phyloP scores from a whole-genome alignment of 2,329 filamentous ascomycete species.

The Venturia carpophila region DNA sequence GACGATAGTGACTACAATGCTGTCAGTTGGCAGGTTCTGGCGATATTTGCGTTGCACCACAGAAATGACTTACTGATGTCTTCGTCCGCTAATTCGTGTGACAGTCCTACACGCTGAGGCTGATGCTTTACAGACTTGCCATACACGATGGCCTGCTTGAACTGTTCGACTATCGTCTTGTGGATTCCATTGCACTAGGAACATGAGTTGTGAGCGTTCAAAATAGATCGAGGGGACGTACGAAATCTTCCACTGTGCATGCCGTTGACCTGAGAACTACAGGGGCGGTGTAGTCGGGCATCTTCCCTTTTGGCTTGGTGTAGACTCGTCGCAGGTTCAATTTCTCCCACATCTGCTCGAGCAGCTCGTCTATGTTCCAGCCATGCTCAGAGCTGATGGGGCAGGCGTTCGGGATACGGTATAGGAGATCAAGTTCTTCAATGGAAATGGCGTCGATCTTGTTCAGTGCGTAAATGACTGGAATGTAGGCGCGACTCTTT shows the following conservation, averaged over 20 bases:
- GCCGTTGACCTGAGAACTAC: slow-evolving; percentile 77
- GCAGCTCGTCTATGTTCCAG: slow-evolving; percentile 94
- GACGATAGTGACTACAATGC: slow-evolving; percentile 35
- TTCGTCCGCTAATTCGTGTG: slow-evolving; percentile 88
- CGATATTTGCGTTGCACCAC: slow-evolving; percentile 3
- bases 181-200: slow-evolving; percentile 90
- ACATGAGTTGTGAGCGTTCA: slow-evolving; percentile 19
- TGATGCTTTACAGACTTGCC: slow-evolving; percentile 98
- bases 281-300: slow-evolving; percentile 85
- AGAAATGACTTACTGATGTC: slow-evolving; percentile 68
- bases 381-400: slow-evolving; percentile 92
- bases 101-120: slow-evolving; percentile 85
- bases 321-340: slow-evolving; percentile 86
- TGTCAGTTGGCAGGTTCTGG: not conserved
- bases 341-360: slow-evolving; percentile 99
- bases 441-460: slow-evolving; percentile 99
- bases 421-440: slow-evolving; percentile 90
- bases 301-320: slow-evolving; percentile 93
- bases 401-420: slow-evolving; percentile 92
- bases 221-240: slow-evolving; percentile 45
- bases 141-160: slow-evolving; percentile 92
- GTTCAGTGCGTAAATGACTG: slow-evolving; percentile 98
- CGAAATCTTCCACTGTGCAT: slow-evolving; percentile 94
- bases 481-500: slow-evolving; percentile 90
- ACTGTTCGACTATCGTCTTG: slow-evolving; percentile 89